Base-by-base conservation (phyloP, 116 monocot genomes). In the Thalassia testudinum region DNA sequence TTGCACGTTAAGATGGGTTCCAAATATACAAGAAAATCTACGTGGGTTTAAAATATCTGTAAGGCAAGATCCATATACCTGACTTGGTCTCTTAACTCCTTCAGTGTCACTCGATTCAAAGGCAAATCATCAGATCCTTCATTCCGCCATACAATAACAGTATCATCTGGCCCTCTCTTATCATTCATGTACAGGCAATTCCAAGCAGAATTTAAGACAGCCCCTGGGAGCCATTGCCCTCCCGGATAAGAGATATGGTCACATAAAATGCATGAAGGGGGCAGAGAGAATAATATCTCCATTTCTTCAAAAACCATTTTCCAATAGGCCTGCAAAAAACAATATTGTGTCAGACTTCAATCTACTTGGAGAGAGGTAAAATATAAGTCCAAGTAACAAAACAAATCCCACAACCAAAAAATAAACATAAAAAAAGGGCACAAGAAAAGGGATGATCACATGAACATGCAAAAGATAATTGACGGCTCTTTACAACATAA, bases 291-390 rank as follows among this genome's bases (percentile, higher is more conserved):
- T 28, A 61, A 72, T 64, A 97, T 63, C 15, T 53, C 28, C 77
- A 97, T 72, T 57, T 88, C 95, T 51, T 97, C 77, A 61, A 97
- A 66, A 1, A 97, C 42, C 73, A 76, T 59, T 53, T 75, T 81
- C 95, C 95, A 97, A 54, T 85, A 97, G 21, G 40, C 75, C 95
- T 97, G 65, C 23, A 24, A 40, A 43, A 49, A 18, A 47, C 50
- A 66, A 34, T 34, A 25, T 27, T 27, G 12, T 3, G 10, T 34
- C 30, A 34, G 30, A 34, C 2, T 34, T 8, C n/a, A n/a, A n/a
- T 48, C 5, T 48, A 48, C 6, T n/a, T 48, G 21, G 5, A 47
- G 14, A 47, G 5, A 5, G 5, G 16, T 18, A 14, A 21, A n/a
- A 34, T 34, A 34, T 10, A 34, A 34, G 30, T 34, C 30, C 30